Evolutionary conservation across 2,329 filamentous ascomycete species (phyloP).

Genomic region (Zopfia rhizophila): DNA sequence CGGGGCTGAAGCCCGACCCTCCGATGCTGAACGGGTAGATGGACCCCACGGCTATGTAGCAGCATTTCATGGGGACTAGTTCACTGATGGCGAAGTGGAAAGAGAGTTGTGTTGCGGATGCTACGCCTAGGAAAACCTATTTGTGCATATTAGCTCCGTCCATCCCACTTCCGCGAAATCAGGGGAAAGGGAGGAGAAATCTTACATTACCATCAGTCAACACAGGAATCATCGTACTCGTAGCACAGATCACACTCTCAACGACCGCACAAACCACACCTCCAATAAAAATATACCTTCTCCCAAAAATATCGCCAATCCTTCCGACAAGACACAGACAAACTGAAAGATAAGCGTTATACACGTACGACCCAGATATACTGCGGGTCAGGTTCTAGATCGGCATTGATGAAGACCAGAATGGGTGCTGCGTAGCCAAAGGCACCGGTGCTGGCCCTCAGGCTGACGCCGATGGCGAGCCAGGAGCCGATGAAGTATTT

Average conservation of each 20-base stretch:
- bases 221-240: too few relatives aligned
- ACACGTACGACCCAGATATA: conserved; percentile 13
- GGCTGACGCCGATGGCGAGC: conserved; percentile 18
- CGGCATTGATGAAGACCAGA: conserved; percentile 25
- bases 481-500: conserved; percentile 24
- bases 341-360: not conserved
- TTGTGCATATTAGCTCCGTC: too few relatives aligned
- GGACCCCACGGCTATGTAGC: conserved; percentile 26
- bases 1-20: conserved; percentile 28
- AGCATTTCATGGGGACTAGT: conserved; percentile 35
- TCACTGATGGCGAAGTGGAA: conserved; percentile 33
- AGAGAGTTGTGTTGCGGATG: conserved; percentile 25
- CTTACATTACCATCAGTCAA: too few relatives aligned
- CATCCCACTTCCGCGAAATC: too few relatives aligned
- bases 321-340: not conserved
- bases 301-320: too few relatives aligned
- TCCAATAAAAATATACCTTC: too few relatives aligned
- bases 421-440: conserved; percentile 29
- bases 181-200: too few relatives aligned
- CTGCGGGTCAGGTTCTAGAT: conserved; percentile 21
- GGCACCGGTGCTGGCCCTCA: conserved; percentile 19
- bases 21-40: conserved; percentile 27
- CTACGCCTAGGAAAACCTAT: conserved; percentile 1
- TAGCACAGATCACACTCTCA: too few relatives aligned
- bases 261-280: too few relatives aligned